A percentile compares a stretch with the other conserved stretches of the same genome.
Evolutionary conservation across 768 basidiomycete species (phyloP).

Genomic region (Lentinula boryana): DNA sequence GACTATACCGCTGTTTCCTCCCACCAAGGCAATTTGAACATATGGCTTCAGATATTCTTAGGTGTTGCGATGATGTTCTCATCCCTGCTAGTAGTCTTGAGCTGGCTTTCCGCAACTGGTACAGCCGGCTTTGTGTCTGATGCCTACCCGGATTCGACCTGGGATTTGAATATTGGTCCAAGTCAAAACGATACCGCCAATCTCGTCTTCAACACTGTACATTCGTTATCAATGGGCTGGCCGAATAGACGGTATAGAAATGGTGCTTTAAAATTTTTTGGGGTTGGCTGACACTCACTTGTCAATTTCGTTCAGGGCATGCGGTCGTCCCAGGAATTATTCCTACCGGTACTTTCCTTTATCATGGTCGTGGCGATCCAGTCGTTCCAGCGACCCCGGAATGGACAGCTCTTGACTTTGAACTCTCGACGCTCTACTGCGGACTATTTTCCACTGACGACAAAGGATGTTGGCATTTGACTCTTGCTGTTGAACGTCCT

Average conservation of each 20-base stretch:
- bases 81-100: neutral
- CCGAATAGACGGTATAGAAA: neutral
- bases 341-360: constrained; percentile 28
- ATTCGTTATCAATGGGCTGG: constrained; percentile 1
- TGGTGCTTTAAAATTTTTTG: neutral
- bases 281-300: neutral
- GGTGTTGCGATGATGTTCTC: neutral
- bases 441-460: neutral
- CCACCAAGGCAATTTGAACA: neutral
- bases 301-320: constrained; percentile 14
- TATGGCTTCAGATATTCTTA: neutral
- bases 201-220: constrained; percentile 1
- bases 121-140: neutral
- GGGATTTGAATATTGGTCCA: neutral
- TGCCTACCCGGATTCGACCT: neutral
- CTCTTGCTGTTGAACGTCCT: constrained; percentile 18
- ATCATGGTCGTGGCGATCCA: constrained; percentile 19
- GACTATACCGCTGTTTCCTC: neutral
- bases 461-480: constrained; percentile 22
- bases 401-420: constrained; percentile 29
- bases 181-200: neutral
- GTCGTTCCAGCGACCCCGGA: constrained; percentile 22
- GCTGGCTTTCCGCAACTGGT: neutral
- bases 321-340: constrained; percentile 26
- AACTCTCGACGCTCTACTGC: constrained; percentile 25